Evolutionary conservation across 2,329 filamentous ascomycete genomes (phyloP).

Genomic region (Alternaria sp.): DNA sequence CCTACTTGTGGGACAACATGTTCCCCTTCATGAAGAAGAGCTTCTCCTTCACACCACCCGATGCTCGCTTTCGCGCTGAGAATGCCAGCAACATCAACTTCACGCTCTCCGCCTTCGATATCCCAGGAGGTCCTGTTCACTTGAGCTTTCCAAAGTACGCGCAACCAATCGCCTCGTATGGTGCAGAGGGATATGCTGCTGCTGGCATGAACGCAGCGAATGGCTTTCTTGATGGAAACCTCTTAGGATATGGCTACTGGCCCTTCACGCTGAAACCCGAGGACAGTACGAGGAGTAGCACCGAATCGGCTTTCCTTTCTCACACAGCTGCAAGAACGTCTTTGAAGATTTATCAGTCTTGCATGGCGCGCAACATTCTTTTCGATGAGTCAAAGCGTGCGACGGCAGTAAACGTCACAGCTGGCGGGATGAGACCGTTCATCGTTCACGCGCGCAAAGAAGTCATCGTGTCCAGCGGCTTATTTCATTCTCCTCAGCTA

Average conservation of each 20-base stretch:
- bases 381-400: conserved; percentile 13
- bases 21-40: conserved; percentile 38
- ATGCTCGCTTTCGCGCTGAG: conserved; percentile 15
- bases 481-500: conserved; percentile 9
- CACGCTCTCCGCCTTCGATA: conserved; percentile 14
- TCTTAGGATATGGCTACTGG: conserved; percentile 16
- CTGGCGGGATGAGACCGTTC: conserved; percentile 11
- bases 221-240: conserved; percentile 12
- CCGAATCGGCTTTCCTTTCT: conserved; percentile 13
- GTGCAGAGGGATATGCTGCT: conserved; percentile 12
- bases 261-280: conserved; percentile 11
- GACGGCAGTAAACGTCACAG: conserved; percentile 12
- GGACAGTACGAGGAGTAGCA: conserved; percentile 17
- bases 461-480: conserved; percentile 15
- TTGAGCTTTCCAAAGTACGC: conserved; percentile 22
- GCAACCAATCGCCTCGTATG: conserved; percentile 16
- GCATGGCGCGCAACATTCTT: conserved; percentile 15
- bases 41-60: conserved; percentile 38
- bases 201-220: conserved; percentile 14
- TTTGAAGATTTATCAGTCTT: conserved; percentile 18
- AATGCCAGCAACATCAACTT: conserved; percentile 14
- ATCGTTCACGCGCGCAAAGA: conserved; percentile 8
- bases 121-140: conserved; percentile 15
- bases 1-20: conserved; percentile 36
- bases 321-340: conserved; percentile 8